Base-by-base conservation (phyloP, 2,329 filamentous ascomycete species). In the Xylaria sp. region DNA sequence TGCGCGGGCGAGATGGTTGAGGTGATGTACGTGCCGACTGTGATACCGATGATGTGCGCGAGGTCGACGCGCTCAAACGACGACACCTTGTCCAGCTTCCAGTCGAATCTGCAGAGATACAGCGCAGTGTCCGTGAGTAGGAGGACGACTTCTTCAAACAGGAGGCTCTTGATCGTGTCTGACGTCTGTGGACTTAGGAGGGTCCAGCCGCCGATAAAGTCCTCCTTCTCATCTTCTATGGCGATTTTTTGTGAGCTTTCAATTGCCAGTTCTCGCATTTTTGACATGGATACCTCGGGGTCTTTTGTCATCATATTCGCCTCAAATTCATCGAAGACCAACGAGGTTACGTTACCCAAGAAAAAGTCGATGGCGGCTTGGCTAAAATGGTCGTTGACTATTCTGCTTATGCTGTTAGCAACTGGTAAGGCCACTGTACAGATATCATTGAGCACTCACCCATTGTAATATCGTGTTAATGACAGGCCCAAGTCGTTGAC, bases 381-480 rank as follows among this genome's bases (percentile, higher is more conserved):
- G 21, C 93, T 90, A 76, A 98, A 98, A 76, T 96, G 97, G 77
- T 99, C 95, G 68, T 96, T 97, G 67, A 99, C 93, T 77, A 98
- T 95, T 67, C 97, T 98, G 6, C 21, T 27, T 31, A 33, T 3
- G 11, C 9, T 31, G 23, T 51, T 46, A 56, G 54, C 43, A n/a
- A 23, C 35, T 67, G 31, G 67, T 55, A 10, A 17, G 6, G 17
- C 44, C 7, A 23, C 1, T 27, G 7, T 48, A 13, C 17, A 49
- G 29, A 4, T 2, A 25, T 25, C 3, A 21, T 29, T 43, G 11
- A 8, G 21, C 5, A 71, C 84, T 73, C 75, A 88, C 87, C 87
- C 86, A 59, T 85, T 89, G 68, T 87, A 89, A 62, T 88, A 87
- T 40, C 92, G 82, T 25, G 91, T 94, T 41, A 99, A 80, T 0